Evolutionary conservation across 2,329 filamentous ascomycete genomes (phyloP).

Genomic region (Hypoxylon sp.): DNA sequence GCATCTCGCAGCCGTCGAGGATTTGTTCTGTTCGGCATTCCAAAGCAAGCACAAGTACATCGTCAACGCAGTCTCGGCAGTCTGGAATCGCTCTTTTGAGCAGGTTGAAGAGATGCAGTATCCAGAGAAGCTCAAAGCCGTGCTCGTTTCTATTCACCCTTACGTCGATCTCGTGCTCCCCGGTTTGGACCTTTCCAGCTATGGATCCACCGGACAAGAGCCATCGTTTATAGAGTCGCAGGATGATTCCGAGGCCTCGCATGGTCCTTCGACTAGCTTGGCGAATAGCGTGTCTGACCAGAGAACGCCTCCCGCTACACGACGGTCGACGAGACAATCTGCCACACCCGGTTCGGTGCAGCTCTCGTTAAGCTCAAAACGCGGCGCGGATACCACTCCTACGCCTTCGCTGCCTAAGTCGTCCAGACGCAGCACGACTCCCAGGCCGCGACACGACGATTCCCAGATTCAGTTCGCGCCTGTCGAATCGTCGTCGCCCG

Average conservation of each 20-base stretch:
- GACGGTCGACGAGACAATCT: slow-evolving; percentile 39
- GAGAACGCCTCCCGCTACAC: slow-evolving; percentile 26
- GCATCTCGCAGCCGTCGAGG: slow-evolving; percentile 62
- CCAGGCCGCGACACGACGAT: slow-evolving; percentile 76
- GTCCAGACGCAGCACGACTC: slow-evolving; percentile 52
- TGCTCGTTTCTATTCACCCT: slow-evolving; percentile 67
- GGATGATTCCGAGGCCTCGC: slow-evolving; percentile 51
- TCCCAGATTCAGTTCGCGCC: slow-evolving; percentile 81
- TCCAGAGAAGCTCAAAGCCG: slow-evolving; percentile 67
- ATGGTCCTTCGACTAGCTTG: slow-evolving; percentile 40
- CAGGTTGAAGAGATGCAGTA: slow-evolving; percentile 67
- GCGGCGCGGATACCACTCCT: slow-evolving; percentile 38
- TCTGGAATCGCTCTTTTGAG: slow-evolving; percentile 77
- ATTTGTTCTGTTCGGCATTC: slow-evolving; percentile 63
- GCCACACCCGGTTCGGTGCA: slow-evolving; percentile 48
- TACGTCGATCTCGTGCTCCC: slow-evolving; percentile 58
- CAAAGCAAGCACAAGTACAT: slow-evolving; percentile 63
- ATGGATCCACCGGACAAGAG: slow-evolving; percentile 51
- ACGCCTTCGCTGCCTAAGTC: slow-evolving; percentile 41
- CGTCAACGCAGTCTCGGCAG: slow-evolving; percentile 58
- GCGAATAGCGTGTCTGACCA: slow-evolving; percentile 28
- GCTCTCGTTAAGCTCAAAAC: slow-evolving; percentile 43
- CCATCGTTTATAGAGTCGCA: slow-evolving; percentile 58
- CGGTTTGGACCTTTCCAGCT: slow-evolving; percentile 51
- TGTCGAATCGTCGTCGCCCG: slow-evolving; percentile 66